A percentile compares a stretch with the other conserved stretches of the same genome.
Evolutionary conservation across 768 basidiomycete species (phyloP).

Genomic region (Amanita rubescens): DNA sequence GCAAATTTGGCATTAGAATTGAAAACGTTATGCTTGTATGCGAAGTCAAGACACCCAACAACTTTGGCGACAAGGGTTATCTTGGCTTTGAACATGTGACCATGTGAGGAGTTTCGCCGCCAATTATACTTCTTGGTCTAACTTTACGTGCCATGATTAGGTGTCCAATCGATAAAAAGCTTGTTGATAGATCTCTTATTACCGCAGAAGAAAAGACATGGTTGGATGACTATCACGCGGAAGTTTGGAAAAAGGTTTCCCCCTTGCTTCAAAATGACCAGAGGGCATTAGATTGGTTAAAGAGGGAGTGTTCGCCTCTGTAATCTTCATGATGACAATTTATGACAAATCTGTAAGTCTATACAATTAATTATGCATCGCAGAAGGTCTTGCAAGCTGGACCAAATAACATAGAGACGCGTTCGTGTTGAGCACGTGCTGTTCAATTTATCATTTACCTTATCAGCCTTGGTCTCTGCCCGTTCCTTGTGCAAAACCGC

Average conservation of each 20-base stretch:
- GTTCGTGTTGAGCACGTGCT: too few relatives aligned
- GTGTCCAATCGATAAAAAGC: conserved; percentile 85
- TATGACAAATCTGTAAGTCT: neutral
- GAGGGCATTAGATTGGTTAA: conserved; percentile 55
- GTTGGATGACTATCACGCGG: conserved; percentile 80
- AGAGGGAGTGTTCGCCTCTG: conserved; percentile 46
- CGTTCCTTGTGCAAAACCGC: too few relatives aligned
- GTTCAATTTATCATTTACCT: too few relatives aligned
- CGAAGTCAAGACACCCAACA: conserved; percentile 57
- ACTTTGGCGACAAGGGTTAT: conserved; percentile 83
- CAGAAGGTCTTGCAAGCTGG: too few relatives aligned
- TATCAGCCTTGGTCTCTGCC: too few relatives aligned
- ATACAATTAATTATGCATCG: neutral
- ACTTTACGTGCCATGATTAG: conserved; percentile 20
- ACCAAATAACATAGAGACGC: too few relatives aligned
- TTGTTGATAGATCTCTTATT: conserved; percentile 61
- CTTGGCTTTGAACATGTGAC: conserved; percentile 84
- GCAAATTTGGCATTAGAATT: conserved; percentile 86
- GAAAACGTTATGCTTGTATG: conserved; percentile 83
- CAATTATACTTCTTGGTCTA: neutral
- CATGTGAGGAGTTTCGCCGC: conserved; percentile 50
- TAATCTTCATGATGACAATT: conserved; percentile 11
- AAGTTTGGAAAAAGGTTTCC: conserved; percentile 64
- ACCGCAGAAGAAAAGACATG: conserved; percentile 63
- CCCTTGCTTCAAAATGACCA: conserved; percentile 60